phyloP scores from a whole-genome alignment of 1,139 yeast genomes.

The Lodderomyces orthopsilosis region DNA sequence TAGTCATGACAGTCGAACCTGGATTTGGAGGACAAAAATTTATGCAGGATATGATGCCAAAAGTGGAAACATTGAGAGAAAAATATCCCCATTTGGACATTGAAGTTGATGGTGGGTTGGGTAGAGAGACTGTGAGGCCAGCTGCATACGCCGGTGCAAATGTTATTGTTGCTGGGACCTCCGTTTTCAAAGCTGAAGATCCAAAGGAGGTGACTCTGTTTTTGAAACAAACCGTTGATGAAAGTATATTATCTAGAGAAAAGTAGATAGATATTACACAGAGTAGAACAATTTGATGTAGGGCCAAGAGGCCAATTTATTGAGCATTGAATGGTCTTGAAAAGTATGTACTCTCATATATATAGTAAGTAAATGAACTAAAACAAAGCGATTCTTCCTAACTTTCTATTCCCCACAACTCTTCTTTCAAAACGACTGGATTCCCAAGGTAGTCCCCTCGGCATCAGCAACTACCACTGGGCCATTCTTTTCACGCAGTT shows the following conservation, averaged over 20 bases:
- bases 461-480: slow-evolving; percentile 46
- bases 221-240: slow-evolving; percentile 60
- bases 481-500: slow-evolving; percentile 43
- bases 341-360: too few species aligned
- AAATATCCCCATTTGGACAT: slow-evolving; percentile 78
- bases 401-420: too few species aligned
- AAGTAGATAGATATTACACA: slow-evolving; percentile 6
- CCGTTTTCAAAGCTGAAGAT: slow-evolving; percentile 80
- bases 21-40: slow-evolving; percentile 98
- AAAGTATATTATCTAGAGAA: slow-evolving; percentile 13
- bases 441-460: slow-evolving; percentile 84
- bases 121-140: slow-evolving; percentile 72
- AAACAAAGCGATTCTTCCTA: neutral
- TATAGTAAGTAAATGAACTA: too few species aligned
- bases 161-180: slow-evolving; percentile 96
- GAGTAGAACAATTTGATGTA: neutral
- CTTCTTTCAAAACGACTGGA: slow-evolving; percentile 48
- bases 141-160: slow-evolving; percentile 97
- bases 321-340: too few species aligned
- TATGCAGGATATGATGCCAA: slow-evolving; percentile 95
- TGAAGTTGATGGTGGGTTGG: slow-evolving; percentile 97
- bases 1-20: slow-evolving; percentile 98
- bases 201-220: slow-evolving; percentile 70
- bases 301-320: too few species aligned
- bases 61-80: slow-evolving; percentile 72